Evolutionary conservation across 164 flowering plant genomes (phyloP), one percentile per base, ranked within the genome.

Genomic region (Santalum album): DNA sequence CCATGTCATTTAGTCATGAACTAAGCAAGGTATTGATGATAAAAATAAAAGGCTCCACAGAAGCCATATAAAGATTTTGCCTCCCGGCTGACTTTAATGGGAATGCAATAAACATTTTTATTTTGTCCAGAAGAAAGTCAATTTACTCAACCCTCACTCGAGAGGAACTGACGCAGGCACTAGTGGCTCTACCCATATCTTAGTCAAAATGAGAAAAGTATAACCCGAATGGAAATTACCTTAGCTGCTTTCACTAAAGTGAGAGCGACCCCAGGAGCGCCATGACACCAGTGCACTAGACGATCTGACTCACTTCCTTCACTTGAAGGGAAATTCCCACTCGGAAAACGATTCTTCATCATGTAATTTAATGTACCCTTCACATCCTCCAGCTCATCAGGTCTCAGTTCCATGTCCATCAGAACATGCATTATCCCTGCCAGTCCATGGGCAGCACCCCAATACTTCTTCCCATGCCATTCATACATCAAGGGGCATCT

Each of bases 271-370:
- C 97, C 95, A 36, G 96, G 80, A 47, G 92, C 88, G 6, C 95
- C 95, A 69, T 84, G 95, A 60, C 94, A 84, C 95, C 92, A 87
- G 69, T 87, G 95, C 42, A 87, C 94, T 44, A 84, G 89, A 50
- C 67, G 61, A 58, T 90, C 97, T 1, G 61, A 25, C 20, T 64
- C 64, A 0, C 57, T 69, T 53, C 68, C 88, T 58, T 90, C 95
- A 58, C 85, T 82, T 0, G 83, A 67, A 25, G 81, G 95, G 55
- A 81, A 86, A 62, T 90, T 90, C 1, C 95, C 90, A 65, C 88
- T 79, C 1, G 86, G 81, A 27, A 81, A 80, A 6, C 87, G 75
- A 54, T 83, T 78, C 12, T 61, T 70, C 22, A 87, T 83, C 97
- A 87, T 81, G 63, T 78, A 78, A 17, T 57, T 63, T 10, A 90